Percentiles rank a stretch among this genome's conserved stretches.
Conservation (phyloP, 768 basidiomycete species). For the Lactarius deliciosus region DNA sequence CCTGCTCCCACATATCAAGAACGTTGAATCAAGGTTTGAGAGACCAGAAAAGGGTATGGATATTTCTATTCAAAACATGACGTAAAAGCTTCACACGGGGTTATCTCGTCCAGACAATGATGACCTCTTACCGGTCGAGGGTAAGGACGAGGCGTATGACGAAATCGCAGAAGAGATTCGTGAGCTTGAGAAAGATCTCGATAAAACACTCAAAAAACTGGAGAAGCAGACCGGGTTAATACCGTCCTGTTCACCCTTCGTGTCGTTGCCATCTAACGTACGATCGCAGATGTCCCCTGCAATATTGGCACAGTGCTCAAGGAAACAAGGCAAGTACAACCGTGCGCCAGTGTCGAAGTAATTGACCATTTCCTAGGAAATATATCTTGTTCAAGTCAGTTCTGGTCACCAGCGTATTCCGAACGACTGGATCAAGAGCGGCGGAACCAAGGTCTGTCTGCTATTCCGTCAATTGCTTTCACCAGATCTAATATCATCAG, state of each 20-base stretch:
- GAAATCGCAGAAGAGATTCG: constrained; percentile 67
- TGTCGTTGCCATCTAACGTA: constrained; percentile 4
- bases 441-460: constrained; percentile 68
- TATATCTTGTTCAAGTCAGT: constrained; percentile 81
- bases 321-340: constrained; percentile 68
- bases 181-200: constrained; percentile 67
- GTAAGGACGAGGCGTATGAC: constrained; percentile 86
- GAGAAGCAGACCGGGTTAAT: constrained; percentile 66
- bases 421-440: constrained; percentile 76
- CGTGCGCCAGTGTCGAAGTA: background rate
- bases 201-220: constrained; percentile 63
- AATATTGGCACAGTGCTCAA: constrained; percentile 73
- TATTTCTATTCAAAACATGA: background rate
- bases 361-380: constrained; percentile 56
- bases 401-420: constrained; percentile 64
- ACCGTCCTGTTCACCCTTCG: constrained; percentile 10
- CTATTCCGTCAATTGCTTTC: background rate
- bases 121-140: constrained; percentile 77
- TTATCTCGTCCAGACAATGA: constrained; percentile 47
- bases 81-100: background rate
- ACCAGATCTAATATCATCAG: constrained; percentile 40
- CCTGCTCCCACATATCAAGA: constrained; percentile 64
- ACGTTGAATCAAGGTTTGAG: constrained; percentile 71
- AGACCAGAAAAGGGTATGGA: constrained; percentile 58
- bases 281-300: constrained; percentile 47